Evolutionary conservation across 2,329 filamentous ascomycete genomes (phyloP), one percentile per base, ranked within the genome.

Genomic region (Exserohilum turcica): DNA sequence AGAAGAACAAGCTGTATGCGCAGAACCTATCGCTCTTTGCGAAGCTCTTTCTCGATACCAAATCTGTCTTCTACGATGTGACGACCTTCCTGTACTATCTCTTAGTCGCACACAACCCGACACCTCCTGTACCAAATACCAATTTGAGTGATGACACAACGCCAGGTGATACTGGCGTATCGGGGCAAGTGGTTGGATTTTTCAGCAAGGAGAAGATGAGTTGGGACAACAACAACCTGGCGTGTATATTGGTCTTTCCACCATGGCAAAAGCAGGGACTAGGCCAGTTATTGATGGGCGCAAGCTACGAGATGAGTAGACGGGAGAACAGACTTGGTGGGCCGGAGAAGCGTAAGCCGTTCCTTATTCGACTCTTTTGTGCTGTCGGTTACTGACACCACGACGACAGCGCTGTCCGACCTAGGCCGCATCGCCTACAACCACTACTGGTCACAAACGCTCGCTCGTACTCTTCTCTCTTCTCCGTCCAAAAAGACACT

Each of bases 151-250:
- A 36, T 2, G 57, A 57, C 15, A 32, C 9, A 19, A 31, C 13
- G 6, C 19, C 32, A n/a, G 29, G 21, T 12, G 19, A 10, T 3
- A 18, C 37, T 3, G 46, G 56, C 3, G 38, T 31, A 8, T 52
- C 57, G 15, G 58, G 63, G 3, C 85, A 88, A 68, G 87, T 97
- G 27, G 85, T 93, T 1, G 94, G 94, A n/a, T 97, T 97, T 82
- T 99, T 97, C 79, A 95, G 90, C 59, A 97, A 99, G 73, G 94
- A 99, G 75, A 97, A 97, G 74, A 89, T 97, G 81, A 96, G 91
- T 3, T 99, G 94, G 93, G 94, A 99, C 68, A 92, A 93, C 68
- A 97, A 99, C 75, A 99, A 97, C 63, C 82, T 99, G 5, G 94
- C 94, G 1, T 99, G 94, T 72, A 99, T 99, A 64, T 81, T 97